These are phyloP conservation scores for Leucosporidium creatinivorum DNA, from an alignment of 768 basidiomycete genomes.

Conservation along the genomic window DNA sequence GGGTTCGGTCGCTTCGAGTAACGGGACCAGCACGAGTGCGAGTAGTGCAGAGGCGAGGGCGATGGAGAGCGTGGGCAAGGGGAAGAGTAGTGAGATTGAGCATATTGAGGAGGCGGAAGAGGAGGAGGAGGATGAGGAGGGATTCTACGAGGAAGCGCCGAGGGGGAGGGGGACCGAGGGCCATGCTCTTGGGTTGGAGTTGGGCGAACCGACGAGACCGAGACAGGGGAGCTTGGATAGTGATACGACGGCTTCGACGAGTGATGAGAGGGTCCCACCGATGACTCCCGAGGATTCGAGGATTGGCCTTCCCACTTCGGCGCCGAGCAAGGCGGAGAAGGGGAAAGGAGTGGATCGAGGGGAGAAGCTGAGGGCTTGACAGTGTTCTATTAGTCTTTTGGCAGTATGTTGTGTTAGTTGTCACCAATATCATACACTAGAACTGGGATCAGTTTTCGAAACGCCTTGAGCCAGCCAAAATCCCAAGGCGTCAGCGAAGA, in stretches of 20 bases:
- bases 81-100: slow-evolving; percentile 22
- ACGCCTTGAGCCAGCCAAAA: no score
- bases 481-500: no score
- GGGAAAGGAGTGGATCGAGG: no score
- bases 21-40: not conserved
- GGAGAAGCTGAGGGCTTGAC: no score
- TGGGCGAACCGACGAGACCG: not conserved
- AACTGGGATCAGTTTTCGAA: no score
- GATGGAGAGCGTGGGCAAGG: slow-evolving; percentile 30
- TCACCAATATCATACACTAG: no score
- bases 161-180: not conserved
- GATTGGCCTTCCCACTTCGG: no score
- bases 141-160: not conserved
- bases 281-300: no score
- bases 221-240: not conserved
- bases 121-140: slow-evolving; percentile 5
- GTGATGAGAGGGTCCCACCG: not conserved
- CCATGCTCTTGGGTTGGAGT: not conserved
- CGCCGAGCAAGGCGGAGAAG: no score
- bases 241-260: not conserved
- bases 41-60: slow-evolving; percentile 2
- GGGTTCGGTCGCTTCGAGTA: not conserved
- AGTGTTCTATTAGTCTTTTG: no score
- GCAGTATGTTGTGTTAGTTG: no score
- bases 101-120: slow-evolving; percentile 29